Evolutionary conservation across 345 rosid genomes (phyloP).

Genomic region (Balakata baccata): DNA sequence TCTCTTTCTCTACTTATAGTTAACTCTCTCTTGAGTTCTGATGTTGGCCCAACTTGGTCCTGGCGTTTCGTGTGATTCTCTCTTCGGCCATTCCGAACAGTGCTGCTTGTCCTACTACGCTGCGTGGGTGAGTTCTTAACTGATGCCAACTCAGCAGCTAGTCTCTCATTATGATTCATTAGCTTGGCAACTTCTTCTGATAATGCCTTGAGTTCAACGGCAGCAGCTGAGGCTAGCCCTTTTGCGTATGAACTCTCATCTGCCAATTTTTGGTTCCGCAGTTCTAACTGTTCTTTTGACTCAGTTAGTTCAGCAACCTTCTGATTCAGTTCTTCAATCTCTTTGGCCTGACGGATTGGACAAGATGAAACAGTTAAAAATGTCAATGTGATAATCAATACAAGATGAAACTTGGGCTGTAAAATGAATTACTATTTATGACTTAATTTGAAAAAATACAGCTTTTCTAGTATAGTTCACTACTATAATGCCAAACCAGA

Average conservation of each 20-base stretch:
- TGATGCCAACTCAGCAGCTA: constrained; percentile 64
- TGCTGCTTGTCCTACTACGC: constrained; percentile 50
- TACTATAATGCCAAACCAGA: neutral
- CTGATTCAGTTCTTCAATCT: constrained; percentile 75
- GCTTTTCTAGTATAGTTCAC: neutral
- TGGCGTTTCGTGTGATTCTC: constrained; percentile 53
- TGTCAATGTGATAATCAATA: neutral
- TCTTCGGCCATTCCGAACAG: constrained; percentile 65
- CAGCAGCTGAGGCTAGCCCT: constrained; percentile 99
- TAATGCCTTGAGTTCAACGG: constrained; percentile 98
- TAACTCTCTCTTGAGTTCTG: constrained; percentile 79
- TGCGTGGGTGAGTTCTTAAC: constrained; percentile 54
- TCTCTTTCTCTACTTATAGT: constrained; percentile 78
- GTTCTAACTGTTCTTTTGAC: constrained; percentile 66
- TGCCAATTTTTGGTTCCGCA: constrained; percentile 70
- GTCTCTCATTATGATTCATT: constrained; percentile 83
- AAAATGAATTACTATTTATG: neutral
- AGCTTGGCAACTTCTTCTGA: constrained; percentile 97
- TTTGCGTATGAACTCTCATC: constrained; percentile 97
- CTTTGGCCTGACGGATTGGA: constrained; percentile 44
- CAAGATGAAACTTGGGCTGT: constrained; percentile 2
- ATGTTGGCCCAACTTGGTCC: constrained; percentile 55
- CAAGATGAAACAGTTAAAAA: constrained; percentile 18
- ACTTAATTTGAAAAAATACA: neutral
- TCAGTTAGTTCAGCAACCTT: constrained; percentile 52